Evolutionary conservation across 2,329 filamentous ascomycete genomes (phyloP).

Genomic region (Venturiaceae sp.): DNA sequence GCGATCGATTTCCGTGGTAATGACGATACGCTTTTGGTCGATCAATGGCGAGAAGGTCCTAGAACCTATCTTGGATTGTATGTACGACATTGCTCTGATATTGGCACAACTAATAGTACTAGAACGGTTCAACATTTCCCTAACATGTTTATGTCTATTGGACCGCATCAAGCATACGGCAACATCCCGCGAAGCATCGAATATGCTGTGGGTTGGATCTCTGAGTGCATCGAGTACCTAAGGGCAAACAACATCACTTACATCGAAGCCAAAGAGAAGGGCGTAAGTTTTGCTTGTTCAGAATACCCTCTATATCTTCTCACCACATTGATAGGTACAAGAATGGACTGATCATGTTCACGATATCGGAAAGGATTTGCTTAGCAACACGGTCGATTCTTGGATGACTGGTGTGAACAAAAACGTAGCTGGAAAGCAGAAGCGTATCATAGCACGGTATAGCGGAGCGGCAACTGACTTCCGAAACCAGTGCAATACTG

Average conservation of each 20-base stretch:
- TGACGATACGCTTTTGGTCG: background rate
- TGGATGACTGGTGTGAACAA: slow-evolving; percentile 8
- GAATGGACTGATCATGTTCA: slow-evolving; percentile 6
- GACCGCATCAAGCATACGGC: slow-evolving; percentile 5
- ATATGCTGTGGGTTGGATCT: slow-evolving; percentile 6
- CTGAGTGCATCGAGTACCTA: background rate
- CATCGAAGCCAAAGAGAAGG: slow-evolving; percentile 2
- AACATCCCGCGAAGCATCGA: slow-evolving; percentile 6
- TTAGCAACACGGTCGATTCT: slow-evolving; percentile 3
- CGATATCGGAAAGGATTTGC: background rate
- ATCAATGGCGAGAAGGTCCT: slow-evolving; percentile 2
- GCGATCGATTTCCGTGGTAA: slow-evolving; percentile 6
- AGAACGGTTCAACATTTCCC: slow-evolving; percentile 4
- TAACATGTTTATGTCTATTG: slow-evolving; percentile 7
- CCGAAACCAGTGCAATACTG: background rate
- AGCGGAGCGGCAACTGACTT: background rate
- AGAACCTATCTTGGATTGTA: slow-evolving; percentile 7
- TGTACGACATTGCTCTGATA: background rate
- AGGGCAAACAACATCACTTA: background rate
- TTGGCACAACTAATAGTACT: background rate
- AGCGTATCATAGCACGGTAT: background rate
- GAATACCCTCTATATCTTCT: background rate
- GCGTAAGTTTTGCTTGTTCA: background rate
- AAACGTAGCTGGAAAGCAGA: slow-evolving; percentile 5
- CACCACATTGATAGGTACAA: background rate